Base-by-base conservation (phyloP, 1,139 yeast genomes). In the Saccharomyces hybrid region DNA sequence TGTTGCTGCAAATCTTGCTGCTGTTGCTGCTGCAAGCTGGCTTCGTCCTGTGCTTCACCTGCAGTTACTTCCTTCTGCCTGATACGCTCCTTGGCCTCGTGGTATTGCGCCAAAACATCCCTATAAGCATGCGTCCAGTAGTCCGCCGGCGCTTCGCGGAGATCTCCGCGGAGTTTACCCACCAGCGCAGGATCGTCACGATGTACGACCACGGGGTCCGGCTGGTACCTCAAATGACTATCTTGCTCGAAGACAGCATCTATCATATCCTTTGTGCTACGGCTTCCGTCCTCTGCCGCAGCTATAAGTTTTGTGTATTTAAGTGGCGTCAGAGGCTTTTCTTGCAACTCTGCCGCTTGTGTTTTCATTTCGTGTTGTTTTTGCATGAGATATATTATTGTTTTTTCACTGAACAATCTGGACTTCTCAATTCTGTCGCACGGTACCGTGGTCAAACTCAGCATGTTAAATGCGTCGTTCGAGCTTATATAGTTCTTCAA, bases 111-210 rank as follows among this genome's bases (percentile, higher is more conserved):
- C 49, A 55, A 53, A 48, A 57, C 57, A 47, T 59, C 44, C 44
- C 26, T 38, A 7, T 38, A 38, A n/a, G 54, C 53, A 50, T 61
- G 59, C 26, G 54, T 54, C 71, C 71, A 67, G 50, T 67, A 67
- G 49, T 64, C 63, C 4, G 56, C 52, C 3, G 71, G 69, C 0
- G 71, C 71, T 52, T 62, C 61, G 11, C 60, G 55, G 26, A 48
- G 53, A 49, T 67, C 64, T 2, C 56, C 55, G 32, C 61, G 59
- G 16, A 64, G 54, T 44, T 57, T 51, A 16, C 26, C 26, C 44
- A 38, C 44, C 13, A 38, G 44, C 25, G 25, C 26, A 23, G 44
- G 4, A 4, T 38, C 25, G 9, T 38, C 44, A 20, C 44, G 44
- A 23, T 56, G 53, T 16, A 38, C 32, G 29, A 38, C 50, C 20